Percentiles rank a stretch among this genome's conserved stretches.
phyloP scores from a whole-genome alignment of 345 rosid species.

The Heritiera littoralis region DNA sequence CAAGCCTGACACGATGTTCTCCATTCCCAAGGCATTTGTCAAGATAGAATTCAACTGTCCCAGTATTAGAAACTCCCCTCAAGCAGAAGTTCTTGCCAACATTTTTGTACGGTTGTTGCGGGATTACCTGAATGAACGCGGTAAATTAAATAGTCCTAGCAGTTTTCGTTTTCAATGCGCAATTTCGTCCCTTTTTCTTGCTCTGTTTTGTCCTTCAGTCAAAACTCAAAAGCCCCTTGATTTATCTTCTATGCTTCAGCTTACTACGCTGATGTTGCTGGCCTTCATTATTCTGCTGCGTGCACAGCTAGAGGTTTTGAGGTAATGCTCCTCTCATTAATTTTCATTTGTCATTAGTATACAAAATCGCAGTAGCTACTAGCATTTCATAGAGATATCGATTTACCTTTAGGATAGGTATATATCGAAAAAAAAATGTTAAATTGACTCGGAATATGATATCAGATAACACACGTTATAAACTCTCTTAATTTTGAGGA shows the following conservation, averaged over 20 bases:
- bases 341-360: background rate
- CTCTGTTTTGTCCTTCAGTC: background rate
- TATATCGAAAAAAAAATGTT: too few species aligned
- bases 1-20: slow-evolving; percentile 51
- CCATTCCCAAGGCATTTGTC: slow-evolving; percentile 74
- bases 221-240: background rate
- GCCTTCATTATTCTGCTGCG: slow-evolving; percentile 57
- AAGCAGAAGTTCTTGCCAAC: slow-evolving; percentile 66
- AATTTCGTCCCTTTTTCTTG: too few species aligned
- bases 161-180: background rate
- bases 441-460: too few species aligned
- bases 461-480: too few species aligned
- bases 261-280: slow-evolving; percentile 88
- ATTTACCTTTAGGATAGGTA: too few species aligned
- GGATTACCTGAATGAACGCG: slow-evolving; percentile 91
- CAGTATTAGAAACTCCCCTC: slow-evolving; percentile 63
- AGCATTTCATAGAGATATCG: too few species aligned
- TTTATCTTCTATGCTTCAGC: slow-evolving; percentile 48
- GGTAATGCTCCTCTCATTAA: slow-evolving; percentile 38
- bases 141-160: slow-evolving; percentile 38
- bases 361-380: too few species aligned
- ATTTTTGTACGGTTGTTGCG: slow-evolving; percentile 67
- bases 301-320: slow-evolving; percentile 66
- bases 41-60: slow-evolving; percentile 83
- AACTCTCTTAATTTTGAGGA: too few species aligned